These are phyloP conservation scores for Volvox africanus DNA, from an alignment of 139 green algal species.

Conservation along the genomic window DNA sequence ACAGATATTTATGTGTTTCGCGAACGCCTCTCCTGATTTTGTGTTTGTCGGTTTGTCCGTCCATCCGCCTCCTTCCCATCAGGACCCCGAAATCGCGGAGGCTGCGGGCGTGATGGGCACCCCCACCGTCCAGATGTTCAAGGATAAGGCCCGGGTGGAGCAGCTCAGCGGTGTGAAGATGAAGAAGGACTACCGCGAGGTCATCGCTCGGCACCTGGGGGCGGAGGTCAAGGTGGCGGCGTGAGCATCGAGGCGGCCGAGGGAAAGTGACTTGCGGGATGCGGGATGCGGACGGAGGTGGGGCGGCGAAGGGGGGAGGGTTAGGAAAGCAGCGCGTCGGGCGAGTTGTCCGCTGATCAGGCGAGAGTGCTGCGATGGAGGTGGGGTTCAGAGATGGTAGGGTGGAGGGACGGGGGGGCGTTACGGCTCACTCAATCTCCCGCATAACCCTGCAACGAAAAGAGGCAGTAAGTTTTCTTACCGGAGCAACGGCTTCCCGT, in stretches of 20 bases:
- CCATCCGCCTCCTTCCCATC: neutral
- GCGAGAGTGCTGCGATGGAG: too few relatives aligned
- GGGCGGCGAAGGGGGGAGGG: too few relatives aligned
- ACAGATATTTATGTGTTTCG: too few relatives aligned
- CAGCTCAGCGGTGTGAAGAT: conserved; percentile 91
- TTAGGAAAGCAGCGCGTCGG: neutral
- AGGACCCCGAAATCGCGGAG: conserved; percentile 88
- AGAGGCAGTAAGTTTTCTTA: too few relatives aligned
- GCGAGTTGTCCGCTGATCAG: too few relatives aligned
- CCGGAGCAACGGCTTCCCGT: too few relatives aligned
- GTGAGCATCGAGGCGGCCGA: neutral
- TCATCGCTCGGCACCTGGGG: conserved; percentile 67
- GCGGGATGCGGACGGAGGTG: neutral
- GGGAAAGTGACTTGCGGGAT: neutral
- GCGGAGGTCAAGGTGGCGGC: neutral
- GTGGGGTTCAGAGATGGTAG: too few relatives aligned
- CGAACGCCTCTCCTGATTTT: too few relatives aligned
- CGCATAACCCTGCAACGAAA: too few relatives aligned
- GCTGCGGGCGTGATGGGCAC: conserved; percentile 89
- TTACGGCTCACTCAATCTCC: too few relatives aligned
- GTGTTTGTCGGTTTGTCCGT: too few relatives aligned
- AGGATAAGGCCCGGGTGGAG: conserved; percentile 90
- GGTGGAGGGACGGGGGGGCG: too few relatives aligned
- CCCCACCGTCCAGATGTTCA: conserved; percentile 94
- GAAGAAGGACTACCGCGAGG: conserved; percentile 89